Evolutionary conservation across 1,284 basidiomycete genomes (phyloP).

Genomic region (Sanghuangporus baumii): DNA sequence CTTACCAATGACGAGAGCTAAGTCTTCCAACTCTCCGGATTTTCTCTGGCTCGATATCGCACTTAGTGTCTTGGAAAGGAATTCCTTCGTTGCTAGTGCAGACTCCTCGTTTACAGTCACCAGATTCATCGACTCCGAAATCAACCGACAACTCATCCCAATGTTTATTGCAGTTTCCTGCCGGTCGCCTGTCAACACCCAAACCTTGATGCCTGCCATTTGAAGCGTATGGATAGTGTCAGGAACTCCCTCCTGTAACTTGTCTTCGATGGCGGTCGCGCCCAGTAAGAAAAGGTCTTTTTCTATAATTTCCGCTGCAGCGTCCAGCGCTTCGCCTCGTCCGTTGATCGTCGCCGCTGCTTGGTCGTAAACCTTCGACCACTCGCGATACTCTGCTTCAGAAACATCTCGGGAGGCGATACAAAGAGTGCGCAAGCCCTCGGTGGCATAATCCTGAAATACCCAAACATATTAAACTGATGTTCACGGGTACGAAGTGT

Average conservation of each 20-base stretch:
- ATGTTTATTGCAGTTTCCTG: constrained; percentile 99
- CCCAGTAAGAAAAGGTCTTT: constrained; percentile 90
- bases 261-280: constrained; percentile 98
- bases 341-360: constrained; percentile 92
- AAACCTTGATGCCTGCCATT: constrained; percentile 98
- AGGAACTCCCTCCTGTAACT: constrained; percentile 97
- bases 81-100: constrained; percentile 77
- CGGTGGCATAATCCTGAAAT: constrained; percentile 89
- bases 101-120: constrained; percentile 94
- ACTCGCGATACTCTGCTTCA: constrained; percentile 86
- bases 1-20: constrained; percentile 91
- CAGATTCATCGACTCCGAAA: constrained; percentile 98
- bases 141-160: constrained; percentile 93
- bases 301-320: constrained; percentile 94
- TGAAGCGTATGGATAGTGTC: constrained; percentile 98
- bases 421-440: constrained; percentile 95
- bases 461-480: constrained; percentile 10
- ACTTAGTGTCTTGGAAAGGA: constrained; percentile 81
- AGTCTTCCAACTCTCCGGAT: constrained; percentile 88
- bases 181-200: constrained; percentile 96
- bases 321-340: constrained; percentile 89
- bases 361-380: constrained; percentile 84
- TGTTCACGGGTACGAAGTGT: constrained; percentile 1
- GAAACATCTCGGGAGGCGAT: constrained; percentile 91
- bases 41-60: constrained; percentile 92